Base-by-base conservation (phyloP, 108 stramenopile species). In the Pseudonitzschia multiseries region DNA sequence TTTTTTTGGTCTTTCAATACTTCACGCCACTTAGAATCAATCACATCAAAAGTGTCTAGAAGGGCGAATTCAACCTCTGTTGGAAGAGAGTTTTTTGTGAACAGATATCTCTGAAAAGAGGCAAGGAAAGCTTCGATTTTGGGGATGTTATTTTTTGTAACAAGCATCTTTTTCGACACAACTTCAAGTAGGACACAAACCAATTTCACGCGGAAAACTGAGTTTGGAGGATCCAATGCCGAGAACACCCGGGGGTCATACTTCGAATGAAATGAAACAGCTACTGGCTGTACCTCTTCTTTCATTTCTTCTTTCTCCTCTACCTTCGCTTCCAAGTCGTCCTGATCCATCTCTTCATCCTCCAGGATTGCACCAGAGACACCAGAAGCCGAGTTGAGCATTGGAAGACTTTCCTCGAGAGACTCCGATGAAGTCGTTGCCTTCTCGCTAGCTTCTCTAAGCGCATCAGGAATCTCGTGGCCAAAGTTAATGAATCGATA, bases 101-200 rank as follows among this genome's bases (percentile, higher is more conserved):
- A 96, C 53, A 98, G 87, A 73, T 98, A 98, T 22, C 96, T 74
- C 68, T 97, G 96, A 50, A 97, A 95, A 41, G 92, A 81, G 1
- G 92, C 71, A 36, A 97, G 83, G 51, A 89, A 91, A 14, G 67
- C 81, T 33, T 84, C 82, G 32, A 96, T 53, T 50, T 85, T 90
- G 9, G 78, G 29, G 20, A 86, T 81, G 53, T 88, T 89, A 69
- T 70, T 87, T 32, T 70, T 57, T 1, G 88, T 85, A 12, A 94
- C 89, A 48, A 96, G 72, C 46, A 48, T 48, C 32, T 77, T 79
- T 46, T 84, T 74, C n/a, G 88, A 81, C 33, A 78, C 79, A 36
- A 89, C 84, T 62, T 96, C 90, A 27, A 98, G 81, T 17, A 97
- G 76, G 0, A 87, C 85, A 70, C 94, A 95, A 4, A 92, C 87